Evolutionary conservation across 345 rosid species (phyloP), one percentile per base, ranked within the genome.

Genomic region (Aurinia saxatilis): DNA sequence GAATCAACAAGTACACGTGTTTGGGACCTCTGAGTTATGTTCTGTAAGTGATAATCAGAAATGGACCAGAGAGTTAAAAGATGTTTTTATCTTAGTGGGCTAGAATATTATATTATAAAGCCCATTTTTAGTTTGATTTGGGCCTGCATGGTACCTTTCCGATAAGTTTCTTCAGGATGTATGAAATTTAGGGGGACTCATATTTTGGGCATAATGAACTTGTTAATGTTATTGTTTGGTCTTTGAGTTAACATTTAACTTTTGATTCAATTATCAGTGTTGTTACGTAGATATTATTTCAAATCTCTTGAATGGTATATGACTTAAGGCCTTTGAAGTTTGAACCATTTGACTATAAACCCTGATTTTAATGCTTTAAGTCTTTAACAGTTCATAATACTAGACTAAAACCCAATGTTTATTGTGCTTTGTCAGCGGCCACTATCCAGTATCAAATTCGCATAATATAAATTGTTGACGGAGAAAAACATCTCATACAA

Each of bases 1-100:
- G 33, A 54, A 47, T 37, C 29, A 30, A 48, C 10, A 61, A 55
- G 19, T 51, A 59, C 72, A 67, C 66, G 72, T 68, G 72, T 58
- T 58, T n/a, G n/a, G n/a, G n/a, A n/a, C n/a, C n/a, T n/a, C 13
- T 25, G 14, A 56, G 46, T 58, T 18, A 41, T 57, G 30, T 60
- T 33, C 29, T 17, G 55, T 36, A 25, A 42, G 12, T 69, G 66
- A 68, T 7, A 31, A 8, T 55, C 30, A 2, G 33, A 6, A 13
- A 46, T 25, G 63, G 46, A 55, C 55, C 34, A 25, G 36, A 54
- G 56, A 30, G 27, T 67, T 30, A 19, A 19, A n/a, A 30, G 30
- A 19, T 14, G 36, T 50, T 35, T 35, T 15, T 23, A 16, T 14
- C 33, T 51, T 10, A 44, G 17, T 60, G 45, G 40, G 47, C 55